Evolutionary conservation across 2,329 filamentous ascomycete species (phyloP), one percentile per base, ranked within the genome.

Genomic region (Paraconiothyrium sp.): DNA sequence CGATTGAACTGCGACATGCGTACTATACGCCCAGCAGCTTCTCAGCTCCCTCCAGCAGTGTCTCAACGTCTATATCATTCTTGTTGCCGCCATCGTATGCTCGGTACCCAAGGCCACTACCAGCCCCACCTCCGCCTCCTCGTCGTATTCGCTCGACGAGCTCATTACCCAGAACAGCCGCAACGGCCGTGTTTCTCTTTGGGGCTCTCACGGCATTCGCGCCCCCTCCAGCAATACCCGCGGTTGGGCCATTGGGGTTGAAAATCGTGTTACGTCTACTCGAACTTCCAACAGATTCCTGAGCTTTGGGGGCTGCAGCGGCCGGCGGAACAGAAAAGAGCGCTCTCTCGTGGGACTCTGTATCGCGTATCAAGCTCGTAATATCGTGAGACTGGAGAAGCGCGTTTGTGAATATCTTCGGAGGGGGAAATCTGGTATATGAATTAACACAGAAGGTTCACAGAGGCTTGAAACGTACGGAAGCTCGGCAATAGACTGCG

Each of bases 381-480:
- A 99, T 98, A 78, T 99, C 95, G 78, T 94, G 90, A 68, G 89
- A 89, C 59, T 90, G 89, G 52, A 98, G 89, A 43, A 99, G 86
- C 37, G 95, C 93, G 78, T 97, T 97, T 69, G 94, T 95, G 81
- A 98, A 99, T 74, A 95, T 93, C 73, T 92, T 96, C n/a, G 94
- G 92, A 1, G 88, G 88, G 44, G 92, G 92, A 71, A 98, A 98
- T 37, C 93, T 96, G 74, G 58, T 67, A 62, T 57, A 64, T 44
- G 64, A 30, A 67, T 71, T 64, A 68, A 13, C 66, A 64, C 41
- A 57, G 56, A 30, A 51, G 24, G 43, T 27, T 34, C 24, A 49
- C 30, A 11, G 16, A n/a, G 14, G 35, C 20, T 14, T 34, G 22
- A 30, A n/a, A 69, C 78, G 34, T 69, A 80, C 77, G 81, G 77